Evolutionary conservation across 495 filamentous ascomycete species (phyloP), one percentile per base, ranked within the genome.

Genomic region (Annulohypoxylon nitens): DNA sequence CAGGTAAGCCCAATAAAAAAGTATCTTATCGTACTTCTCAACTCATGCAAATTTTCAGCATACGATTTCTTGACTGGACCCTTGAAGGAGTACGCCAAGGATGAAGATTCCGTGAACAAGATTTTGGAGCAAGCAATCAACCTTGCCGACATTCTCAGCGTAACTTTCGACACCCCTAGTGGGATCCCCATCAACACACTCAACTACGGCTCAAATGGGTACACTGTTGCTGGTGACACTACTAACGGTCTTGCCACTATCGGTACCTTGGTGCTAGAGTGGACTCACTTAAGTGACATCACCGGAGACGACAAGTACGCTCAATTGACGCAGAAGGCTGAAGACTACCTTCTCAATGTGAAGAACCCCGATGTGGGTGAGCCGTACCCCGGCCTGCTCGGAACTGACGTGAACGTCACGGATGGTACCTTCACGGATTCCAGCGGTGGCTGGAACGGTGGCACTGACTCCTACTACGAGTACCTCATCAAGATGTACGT

Each of bases 401-500:
- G 93, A 2, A 91, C 88, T 33, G 81, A 88, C 51, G 86, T 97
- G 58, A 80, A 89, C 67, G 84, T 93, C 66, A 73, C 70, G 0
- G 88, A 84, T 4, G 94, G 93, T n/a, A 18, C 83, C 6, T 96
- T 97, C 71, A 64, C 83, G 2, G 88, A 96, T 68, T 84, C 86
- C 16, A 67, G 64, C 9, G 93, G 95, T 48, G 90, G 92, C 23
- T 97, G 94, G 94, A 87, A 89, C 68, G 93, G 92, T 54, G 91
- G 93, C 9, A 88, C 87, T 50, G 94, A 97, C 80, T 92, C 89
- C 25, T 96, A 90, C 82, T 97, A 97, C 80, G 94, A 97, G 82
- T 97, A 97, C 72, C 86, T 97, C 25, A 91, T 97, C 78, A 97
- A 97, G 85, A 95, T 96, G 93, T 97, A 90, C 74, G 81, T 97